Conservation (phyloP, 1,284 basidiomycete species). For the Golubevia sp. region DNA sequence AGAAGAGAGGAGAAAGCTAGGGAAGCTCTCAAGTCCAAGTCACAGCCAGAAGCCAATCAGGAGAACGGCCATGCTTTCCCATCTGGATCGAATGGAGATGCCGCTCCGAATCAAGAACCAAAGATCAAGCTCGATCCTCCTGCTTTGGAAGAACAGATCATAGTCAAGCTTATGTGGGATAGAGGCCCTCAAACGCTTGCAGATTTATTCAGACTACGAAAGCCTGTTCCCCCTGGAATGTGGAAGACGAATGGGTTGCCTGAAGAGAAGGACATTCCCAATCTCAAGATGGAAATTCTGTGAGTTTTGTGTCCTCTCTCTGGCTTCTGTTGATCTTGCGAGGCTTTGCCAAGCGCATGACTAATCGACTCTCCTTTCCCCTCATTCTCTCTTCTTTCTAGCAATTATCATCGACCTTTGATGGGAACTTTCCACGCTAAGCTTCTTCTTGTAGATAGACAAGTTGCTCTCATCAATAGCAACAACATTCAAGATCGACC, state of each 20-base stretch:
- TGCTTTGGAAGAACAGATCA: conserved; percentile 29
- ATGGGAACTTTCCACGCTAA: conserved; percentile 78
- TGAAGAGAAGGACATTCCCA: conserved; percentile 35
- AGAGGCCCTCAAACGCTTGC: conserved; percentile 50
- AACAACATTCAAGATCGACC: conserved; percentile 73
- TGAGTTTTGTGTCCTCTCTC: conserved; percentile 37
- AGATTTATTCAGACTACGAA: conserved; percentile 52
- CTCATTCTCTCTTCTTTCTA: neutral
- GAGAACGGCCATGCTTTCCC: no score
- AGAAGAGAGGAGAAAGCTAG: conserved; percentile 21
- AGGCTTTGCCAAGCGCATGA: neutral
- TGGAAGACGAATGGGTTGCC: conserved; percentile 55
- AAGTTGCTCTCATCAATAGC: conserved; percentile 73
- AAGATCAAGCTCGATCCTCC: conserved; percentile 22
- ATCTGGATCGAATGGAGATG: no score
- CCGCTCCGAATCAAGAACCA: neutral
- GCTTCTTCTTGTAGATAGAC: conserved; percentile 75
- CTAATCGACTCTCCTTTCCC: conserved; percentile 63
- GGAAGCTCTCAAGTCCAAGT: conserved; percentile 17
- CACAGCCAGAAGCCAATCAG: neutral
- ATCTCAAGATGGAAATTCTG: conserved; percentile 51
- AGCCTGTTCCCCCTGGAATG: conserved; percentile 39
- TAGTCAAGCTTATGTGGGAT: conserved; percentile 61
- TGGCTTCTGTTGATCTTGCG: conserved; percentile 61
- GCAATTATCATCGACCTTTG: conserved; percentile 56